phyloP scores from a whole-genome alignment of 202 grass and related monocot genomes.

The Schoenoplectus tabernaemontani region DNA sequence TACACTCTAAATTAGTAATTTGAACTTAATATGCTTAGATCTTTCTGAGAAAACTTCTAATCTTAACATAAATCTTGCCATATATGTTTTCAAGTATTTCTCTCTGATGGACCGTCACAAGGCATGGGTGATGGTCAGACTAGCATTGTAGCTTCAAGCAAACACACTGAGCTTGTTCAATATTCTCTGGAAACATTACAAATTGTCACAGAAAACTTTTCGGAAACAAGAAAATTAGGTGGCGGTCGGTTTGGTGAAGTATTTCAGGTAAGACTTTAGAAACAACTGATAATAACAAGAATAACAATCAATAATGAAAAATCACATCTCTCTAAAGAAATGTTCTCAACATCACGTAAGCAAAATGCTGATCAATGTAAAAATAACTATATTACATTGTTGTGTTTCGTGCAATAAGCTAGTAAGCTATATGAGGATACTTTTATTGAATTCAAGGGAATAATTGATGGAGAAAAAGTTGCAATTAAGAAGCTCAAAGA shows the following conservation, averaged over 20 bases:
- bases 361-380: neutral
- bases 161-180: neutral
- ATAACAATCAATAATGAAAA: neutral
- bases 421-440: neutral
- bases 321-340: neutral
- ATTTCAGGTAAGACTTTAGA: neutral
- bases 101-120: neutral
- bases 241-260: neutral
- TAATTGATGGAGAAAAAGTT: neutral
- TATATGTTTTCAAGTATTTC: neutral
- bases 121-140: neutral
- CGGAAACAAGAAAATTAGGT: neutral
- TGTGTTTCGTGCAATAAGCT: too few species aligned
- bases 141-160: neutral
- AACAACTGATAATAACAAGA: neutral
- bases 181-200: neutral
- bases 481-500: neutral
- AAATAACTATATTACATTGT: neutral
- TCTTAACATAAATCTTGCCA: neutral
- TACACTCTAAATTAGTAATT: neutral
- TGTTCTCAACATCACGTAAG: neutral
- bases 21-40: neutral
- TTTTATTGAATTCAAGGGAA: neutral
- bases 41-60: neutral
- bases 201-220: neutral